Conservation (phyloP, 2,329 filamentous ascomycete genomes). For the Ophiostoma sp. region DNA sequence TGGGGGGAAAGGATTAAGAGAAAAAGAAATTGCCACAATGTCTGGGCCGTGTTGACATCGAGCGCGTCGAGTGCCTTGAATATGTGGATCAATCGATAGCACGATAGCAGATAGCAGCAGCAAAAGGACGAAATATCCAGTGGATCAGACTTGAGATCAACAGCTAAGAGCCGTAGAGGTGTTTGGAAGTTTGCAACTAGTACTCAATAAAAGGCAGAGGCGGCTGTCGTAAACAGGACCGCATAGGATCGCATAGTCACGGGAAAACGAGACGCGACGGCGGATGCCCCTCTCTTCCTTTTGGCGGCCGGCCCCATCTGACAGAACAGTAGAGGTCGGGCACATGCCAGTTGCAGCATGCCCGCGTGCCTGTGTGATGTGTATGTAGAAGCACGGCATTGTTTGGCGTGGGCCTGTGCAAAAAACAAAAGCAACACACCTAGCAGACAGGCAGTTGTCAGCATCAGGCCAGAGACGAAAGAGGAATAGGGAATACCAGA, state of each 20-base stretch:
- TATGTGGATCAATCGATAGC: neutral
- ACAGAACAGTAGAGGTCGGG: neutral
- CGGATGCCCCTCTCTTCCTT: neutral
- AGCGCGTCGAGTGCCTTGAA: neutral
- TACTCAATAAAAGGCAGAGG: neutral
- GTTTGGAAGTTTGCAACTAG: neutral
- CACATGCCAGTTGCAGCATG: constrained; percentile 2
- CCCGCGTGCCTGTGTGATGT: neutral
- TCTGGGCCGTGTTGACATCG: neutral
- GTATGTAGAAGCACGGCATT: constrained; percentile 2
- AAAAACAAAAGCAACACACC: too few relatives aligned
- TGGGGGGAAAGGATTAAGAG: neutral
- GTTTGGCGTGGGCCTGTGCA: neutral
- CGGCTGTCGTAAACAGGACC: neutral
- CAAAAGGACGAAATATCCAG: neutral
- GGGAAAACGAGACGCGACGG: neutral
- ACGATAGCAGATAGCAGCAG: neutral
- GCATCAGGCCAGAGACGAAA: neutral
- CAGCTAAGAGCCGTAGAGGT: neutral
- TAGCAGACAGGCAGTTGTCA: neutral
- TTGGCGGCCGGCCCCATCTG: neutral
- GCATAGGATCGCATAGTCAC: constrained; percentile 5
- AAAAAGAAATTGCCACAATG: neutral
- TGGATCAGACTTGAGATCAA: neutral
- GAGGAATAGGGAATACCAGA: neutral